A percentile compares a stretch with the other conserved stretches of the same genome.
Conservation (phyloP, 129 eudicot species). For the Pseudognaphalium luteoalbum region DNA sequence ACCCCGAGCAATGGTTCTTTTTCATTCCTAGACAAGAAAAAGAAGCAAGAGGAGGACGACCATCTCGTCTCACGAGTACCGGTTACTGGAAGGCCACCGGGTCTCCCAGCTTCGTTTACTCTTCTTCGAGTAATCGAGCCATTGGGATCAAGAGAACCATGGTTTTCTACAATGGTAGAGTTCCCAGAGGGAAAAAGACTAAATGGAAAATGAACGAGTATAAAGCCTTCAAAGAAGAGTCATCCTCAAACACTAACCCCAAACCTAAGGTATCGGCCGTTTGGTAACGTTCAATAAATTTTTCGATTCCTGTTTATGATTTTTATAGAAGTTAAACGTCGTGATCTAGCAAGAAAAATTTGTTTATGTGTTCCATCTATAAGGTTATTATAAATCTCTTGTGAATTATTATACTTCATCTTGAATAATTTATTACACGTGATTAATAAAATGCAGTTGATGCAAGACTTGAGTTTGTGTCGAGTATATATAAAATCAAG, state of each 20-base stretch:
- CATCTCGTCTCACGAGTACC: slow-evolving; percentile 49
- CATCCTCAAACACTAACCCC: slow-evolving; percentile 34
- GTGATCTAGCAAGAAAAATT: background rate
- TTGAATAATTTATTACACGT: too few relatives aligned
- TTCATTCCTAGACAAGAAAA: slow-evolving; percentile 55
- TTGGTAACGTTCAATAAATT: background rate
- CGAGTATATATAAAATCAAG: slow-evolving; percentile 53
- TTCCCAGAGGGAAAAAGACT: slow-evolving; percentile 58
- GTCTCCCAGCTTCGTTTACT: slow-evolving; percentile 55
- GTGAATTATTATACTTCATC: too few relatives aligned
- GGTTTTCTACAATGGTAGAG: slow-evolving; percentile 71
- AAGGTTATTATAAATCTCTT: too few relatives aligned
- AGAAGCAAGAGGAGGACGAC: slow-evolving; percentile 65
- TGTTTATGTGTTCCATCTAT: background rate
- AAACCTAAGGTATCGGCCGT: slow-evolving; percentile 30
- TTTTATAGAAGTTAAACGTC: background rate
- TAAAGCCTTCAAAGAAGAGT: slow-evolving; percentile 35
- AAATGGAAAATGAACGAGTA: slow-evolving; percentile 82
- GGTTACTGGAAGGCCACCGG: slow-evolving; percentile 86
- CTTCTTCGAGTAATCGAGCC: slow-evolving; percentile 37
- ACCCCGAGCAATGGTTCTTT: slow-evolving; percentile 73
- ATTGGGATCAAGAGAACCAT: slow-evolving; percentile 63
- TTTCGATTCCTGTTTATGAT: background rate
- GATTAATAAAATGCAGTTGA: slow-evolving; percentile 30
- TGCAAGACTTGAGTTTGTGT: slow-evolving; percentile 57